Conservation (phyloP, 164 flowering plant species). For the Tetrastigma voinierianum region DNA sequence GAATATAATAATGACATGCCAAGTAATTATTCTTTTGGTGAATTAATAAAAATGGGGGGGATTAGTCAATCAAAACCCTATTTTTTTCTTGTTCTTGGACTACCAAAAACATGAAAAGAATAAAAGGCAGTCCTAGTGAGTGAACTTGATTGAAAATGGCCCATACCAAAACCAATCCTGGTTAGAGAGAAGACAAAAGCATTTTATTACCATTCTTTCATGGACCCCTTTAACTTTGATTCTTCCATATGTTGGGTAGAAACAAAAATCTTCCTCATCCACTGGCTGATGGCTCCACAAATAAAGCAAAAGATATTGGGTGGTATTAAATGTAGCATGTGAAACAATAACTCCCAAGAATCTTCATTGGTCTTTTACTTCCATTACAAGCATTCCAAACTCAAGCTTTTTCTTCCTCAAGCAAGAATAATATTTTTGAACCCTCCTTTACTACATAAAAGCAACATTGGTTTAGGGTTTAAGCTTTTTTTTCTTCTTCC, state of each 20-base stretch:
- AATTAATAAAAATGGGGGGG: no score
- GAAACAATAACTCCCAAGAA: slow-evolving; percentile 24
- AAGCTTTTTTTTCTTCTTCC: neutral
- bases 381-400: slow-evolving; percentile 35
- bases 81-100: neutral
- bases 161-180: slow-evolving; percentile 19
- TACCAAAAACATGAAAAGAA: neutral
- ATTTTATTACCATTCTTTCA: slow-evolving; percentile 11
- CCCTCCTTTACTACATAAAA: neutral
- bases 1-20: no score
- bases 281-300: slow-evolving; percentile 44
- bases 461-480: slow-evolving; percentile 4
- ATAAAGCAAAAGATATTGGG: slow-evolving; percentile 32
- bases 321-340: slow-evolving; percentile 50
- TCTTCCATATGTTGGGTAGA: slow-evolving; percentile 20
- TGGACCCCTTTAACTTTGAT: slow-evolving; percentile 19
- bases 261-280: slow-evolving; percentile 19
- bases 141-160: slow-evolving; percentile 26
- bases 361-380: slow-evolving; percentile 34
- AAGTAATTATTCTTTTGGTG: no score
- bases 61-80: neutral
- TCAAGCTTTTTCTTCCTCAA: slow-evolving; percentile 14
- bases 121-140: neutral
- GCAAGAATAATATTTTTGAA: slow-evolving; percentile 5
- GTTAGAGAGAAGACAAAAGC: slow-evolving; percentile 17